Conservation (phyloP, 2,329 filamentous ascomycete species). For the Colletotrichum navitas region DNA sequence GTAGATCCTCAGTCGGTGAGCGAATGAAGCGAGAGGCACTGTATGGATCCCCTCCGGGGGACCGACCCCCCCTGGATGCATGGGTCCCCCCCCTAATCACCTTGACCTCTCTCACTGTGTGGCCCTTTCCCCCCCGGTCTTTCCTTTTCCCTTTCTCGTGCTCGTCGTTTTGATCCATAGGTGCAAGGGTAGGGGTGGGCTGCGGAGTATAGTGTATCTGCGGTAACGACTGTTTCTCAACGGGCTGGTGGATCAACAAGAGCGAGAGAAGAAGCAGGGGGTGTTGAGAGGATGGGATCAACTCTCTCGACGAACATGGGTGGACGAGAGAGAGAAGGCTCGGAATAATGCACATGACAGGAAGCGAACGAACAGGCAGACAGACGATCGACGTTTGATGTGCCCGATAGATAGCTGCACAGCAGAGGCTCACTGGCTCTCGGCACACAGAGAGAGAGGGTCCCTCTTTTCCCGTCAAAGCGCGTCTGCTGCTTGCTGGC, state of each 20-base stretch:
- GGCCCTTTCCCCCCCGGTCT: not conserved
- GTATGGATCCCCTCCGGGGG: slow-evolving; percentile 17
- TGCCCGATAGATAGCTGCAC: slow-evolving; percentile 11
- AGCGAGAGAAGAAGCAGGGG: slow-evolving; percentile 12
- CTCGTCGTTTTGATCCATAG: not conserved
- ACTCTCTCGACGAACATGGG: not conserved
- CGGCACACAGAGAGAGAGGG: not conserved
- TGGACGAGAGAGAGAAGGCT: not conserved
- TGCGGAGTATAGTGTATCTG: slow-evolving; percentile 31
- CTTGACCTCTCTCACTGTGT: slow-evolving; percentile 30
- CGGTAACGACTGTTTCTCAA: slow-evolving; percentile 37
- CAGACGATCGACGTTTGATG: not conserved
- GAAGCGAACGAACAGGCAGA: not conserved
- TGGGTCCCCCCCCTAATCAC: not conserved
- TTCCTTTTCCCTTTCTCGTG: not conserved
- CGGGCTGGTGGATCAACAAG: not conserved
- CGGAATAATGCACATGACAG: not conserved
- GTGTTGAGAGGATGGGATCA: too few species aligned
- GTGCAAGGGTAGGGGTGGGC: slow-evolving; percentile 22
- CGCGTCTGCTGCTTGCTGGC: not conserved
- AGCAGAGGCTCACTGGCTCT: slow-evolving; percentile 2
- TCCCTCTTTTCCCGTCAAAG: not conserved
- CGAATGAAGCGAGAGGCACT: slow-evolving; percentile 33
- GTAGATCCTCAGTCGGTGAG: slow-evolving; percentile 34
- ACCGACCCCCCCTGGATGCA: not conserved